Evolutionary conservation across 78 protist species (phyloP).

Genomic region (Dictyostelium capitatum): DNA sequence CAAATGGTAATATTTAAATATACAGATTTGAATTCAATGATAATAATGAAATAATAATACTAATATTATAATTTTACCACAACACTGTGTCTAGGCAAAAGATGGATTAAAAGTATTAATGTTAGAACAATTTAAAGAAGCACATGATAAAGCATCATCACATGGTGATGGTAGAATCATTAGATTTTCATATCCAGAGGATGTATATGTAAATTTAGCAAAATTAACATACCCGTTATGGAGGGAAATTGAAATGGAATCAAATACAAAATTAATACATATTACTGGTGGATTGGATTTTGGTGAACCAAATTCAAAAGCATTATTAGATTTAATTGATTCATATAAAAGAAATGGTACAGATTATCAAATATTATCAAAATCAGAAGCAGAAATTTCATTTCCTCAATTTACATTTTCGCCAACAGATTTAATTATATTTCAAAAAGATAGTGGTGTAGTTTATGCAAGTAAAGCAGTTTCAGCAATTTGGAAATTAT

Average conservation of each 20-base stretch:
- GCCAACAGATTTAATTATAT: conserved; percentile 11
- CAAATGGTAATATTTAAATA: too few relatives aligned
- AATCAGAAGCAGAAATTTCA: conserved; percentile 43
- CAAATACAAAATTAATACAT: conserved; percentile 35
- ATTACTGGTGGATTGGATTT: conserved; percentile 75
- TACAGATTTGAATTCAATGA: too few relatives aligned
- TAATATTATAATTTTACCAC: too few relatives aligned
- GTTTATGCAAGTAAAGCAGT: conserved; percentile 65
- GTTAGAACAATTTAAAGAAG: conserved; percentile 48
- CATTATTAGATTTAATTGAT: conserved; percentile 22
- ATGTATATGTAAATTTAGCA: conserved; percentile 34
- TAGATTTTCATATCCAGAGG: conserved; percentile 65
- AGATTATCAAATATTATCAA: neutral
- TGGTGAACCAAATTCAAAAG: conserved; percentile 4
- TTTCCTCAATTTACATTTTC: conserved; percentile 66
- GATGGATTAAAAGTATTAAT: conserved; percentile 68
- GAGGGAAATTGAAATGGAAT: conserved; percentile 41
- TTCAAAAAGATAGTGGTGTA: conserved; percentile 70
- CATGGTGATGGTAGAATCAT: conserved; percentile 77
- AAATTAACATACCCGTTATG: conserved; percentile 49
- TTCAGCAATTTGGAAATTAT: conserved; percentile 17
- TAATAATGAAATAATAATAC: too few relatives aligned
- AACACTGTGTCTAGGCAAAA: too few relatives aligned
- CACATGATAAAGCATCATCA: conserved; percentile 56
- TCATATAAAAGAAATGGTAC: neutral